These are phyloP conservation scores for Polytrichum commune DNA, from an alignment of 225 moss, liverwort and hornwort genomes.

Conservation along the genomic window DNA sequence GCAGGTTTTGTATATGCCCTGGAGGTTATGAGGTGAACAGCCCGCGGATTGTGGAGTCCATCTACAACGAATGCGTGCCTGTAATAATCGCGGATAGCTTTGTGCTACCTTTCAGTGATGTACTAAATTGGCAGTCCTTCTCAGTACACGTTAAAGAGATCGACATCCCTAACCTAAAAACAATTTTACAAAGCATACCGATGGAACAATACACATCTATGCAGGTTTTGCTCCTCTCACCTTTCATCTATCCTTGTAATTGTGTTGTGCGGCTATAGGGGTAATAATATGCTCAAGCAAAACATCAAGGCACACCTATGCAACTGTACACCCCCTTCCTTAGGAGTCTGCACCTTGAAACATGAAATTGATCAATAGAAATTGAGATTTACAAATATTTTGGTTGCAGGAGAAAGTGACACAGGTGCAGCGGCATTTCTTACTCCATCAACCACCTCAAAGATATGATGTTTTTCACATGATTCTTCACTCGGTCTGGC, in stretches of 20 bases:
- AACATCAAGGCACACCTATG: neutral
- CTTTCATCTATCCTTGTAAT: neutral
- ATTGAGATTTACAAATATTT: too few relatives aligned
- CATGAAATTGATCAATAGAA: too few relatives aligned
- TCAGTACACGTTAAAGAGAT: slow-evolving; percentile 63
- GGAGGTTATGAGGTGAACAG: slow-evolving; percentile 97
- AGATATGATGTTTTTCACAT: slow-evolving; percentile 91
- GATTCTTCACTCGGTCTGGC: slow-evolving; percentile 97
- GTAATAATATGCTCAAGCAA: too few relatives aligned
- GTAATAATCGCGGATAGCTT: slow-evolving; percentile 91
- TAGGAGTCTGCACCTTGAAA: too few relatives aligned
- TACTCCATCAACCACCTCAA: slow-evolving; percentile 73
- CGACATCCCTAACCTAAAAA: slow-evolving; percentile 80
- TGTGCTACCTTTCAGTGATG: slow-evolving; percentile 89
- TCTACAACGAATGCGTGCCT: slow-evolving; percentile 92
- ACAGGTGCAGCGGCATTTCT: slow-evolving; percentile 72
- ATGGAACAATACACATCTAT: slow-evolving; percentile 43
- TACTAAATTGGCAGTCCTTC: slow-evolving; percentile 81
- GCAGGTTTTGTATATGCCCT: slow-evolving; percentile 75
- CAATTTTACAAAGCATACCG: slow-evolving; percentile 58
- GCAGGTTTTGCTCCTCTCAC: slow-evolving; percentile 28
- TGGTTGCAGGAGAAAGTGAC: slow-evolving; percentile 42
- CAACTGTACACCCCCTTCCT: neutral
- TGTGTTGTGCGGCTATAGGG: neutral
- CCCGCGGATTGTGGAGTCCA: slow-evolving; percentile 89